Evolutionary conservation across 495 filamentous ascomycete species (phyloP), one percentile per base, ranked within the genome.

Genomic region (Coniosporium apollinis): DNA sequence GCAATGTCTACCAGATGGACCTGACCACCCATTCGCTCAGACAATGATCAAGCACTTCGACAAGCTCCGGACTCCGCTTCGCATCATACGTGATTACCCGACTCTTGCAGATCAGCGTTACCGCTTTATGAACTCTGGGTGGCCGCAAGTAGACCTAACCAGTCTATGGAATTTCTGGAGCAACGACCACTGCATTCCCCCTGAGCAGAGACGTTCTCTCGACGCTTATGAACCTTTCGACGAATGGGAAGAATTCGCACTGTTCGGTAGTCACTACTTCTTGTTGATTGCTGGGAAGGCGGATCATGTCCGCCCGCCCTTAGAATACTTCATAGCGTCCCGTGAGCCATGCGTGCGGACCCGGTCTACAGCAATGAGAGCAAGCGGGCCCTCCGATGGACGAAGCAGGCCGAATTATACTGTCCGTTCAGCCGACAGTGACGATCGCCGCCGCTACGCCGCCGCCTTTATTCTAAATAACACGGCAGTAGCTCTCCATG

Each of bases 231-330:
- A 94, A 51, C 73, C 76, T 14, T 94, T 94, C 51, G 86, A 94
- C 55, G 85, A 94, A 57, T 94, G 82, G 83, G 86, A 94, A 55
- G 86, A 94, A 43, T 83, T 93, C 51, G 80, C 79, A 9, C 58
- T 94, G 3, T 94, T 89, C 52, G 75, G 66, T 4, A 70, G 72
- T 33, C 86, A 93, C 57, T 92, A 93, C 57, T 87, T 86, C 43
- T 57, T 94, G 19, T 62, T 93, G 5, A 58, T 76, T 24, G 84
- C 83, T 5, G 48, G 44, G 25, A 46, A 40, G 24, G 28, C 33
- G 19, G 30, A 22, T 8, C 34, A 41, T 38, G 14, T n/a, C n/a
- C n/a, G n/a, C n/a, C n/a, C n/a, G n/a, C n/a, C n/a, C n/a, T n/a
- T n/a, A n/a, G n/a, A n/a, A n/a, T n/a, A n/a, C n/a, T n/a, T n/a